Evolutionary conservation across 305 asterid genomes (phyloP), one percentile per base, ranked within the genome.

Genomic region (Caryopteris hybrid): DNA sequence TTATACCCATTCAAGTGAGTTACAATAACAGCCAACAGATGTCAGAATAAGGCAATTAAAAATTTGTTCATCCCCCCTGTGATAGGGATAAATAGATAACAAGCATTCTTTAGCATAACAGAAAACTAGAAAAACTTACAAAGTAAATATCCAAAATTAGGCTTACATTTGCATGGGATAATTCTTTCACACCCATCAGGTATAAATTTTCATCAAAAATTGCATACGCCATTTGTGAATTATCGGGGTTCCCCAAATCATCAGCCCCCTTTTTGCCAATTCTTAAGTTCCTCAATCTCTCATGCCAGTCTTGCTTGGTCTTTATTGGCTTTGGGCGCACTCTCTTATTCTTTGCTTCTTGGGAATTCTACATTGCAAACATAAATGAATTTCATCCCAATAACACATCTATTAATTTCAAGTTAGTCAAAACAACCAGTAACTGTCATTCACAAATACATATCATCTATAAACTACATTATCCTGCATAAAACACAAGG

Each of bases 251-350:
- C 67, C 75, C 85, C 8, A 73, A 69, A 68, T 84, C 95, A 77
- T 86, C 87, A 18, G 79, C 74, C 70, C 92, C 93, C 69, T 53
- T 86, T 78, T 82, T 94, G 41, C 99, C 93, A 71, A 81, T 76
- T 73, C 96, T 76, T 29, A 94, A 74, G 73, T 81, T 89, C 76
- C 86, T 84, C 31, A 94, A 81, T 77, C 88, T 83, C 78, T 86
- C 95, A 14, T 88, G 97, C 99, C 97, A 94, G 62, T 94, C 97
- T 66, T 74, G 90, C 86, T 89, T 91, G 73, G 88, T 82, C 81
- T 89, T 91, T 66, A 85, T 84, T 47, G 93, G 95, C 48, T 73
- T 71, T 34, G 91, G 96, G 79, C 83, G 84, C 72, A 66, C 58
- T 81, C 80, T 84, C 74, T 73, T 76, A 69, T 72, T 77, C 69